Base-by-base conservation (phyloP, 2,329 filamentous ascomycete species). In the Xylariaceae sp. region DNA sequence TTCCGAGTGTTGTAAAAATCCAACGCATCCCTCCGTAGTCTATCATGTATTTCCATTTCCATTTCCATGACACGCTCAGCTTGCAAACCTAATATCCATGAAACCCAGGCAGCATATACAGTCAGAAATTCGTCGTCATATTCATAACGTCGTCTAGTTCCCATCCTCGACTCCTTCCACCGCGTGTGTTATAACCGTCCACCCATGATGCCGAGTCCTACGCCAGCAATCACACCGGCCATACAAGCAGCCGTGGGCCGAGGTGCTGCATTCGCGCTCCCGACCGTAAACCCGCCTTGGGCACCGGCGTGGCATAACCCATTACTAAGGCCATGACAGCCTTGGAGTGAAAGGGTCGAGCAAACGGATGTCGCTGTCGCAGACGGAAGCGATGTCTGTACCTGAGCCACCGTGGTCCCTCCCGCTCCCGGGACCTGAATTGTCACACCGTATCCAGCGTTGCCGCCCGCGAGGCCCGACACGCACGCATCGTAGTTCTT, bases 401-500 rank as follows among this genome's bases (percentile, higher is more conserved):
- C 76, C 3, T 76, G 77, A 9, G 75, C 74, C 12, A 85, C 77
- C 2, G 83, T 86, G 12, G 81, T 80, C 2, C 81, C 80, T 11
- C 79, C 78, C 2, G 79, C 79, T 11, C 79, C 79, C 0, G 82
- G 81, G 1, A 85, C 82, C 50, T 79, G 75, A 43, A 87, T 78
- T 1, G 84, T 87, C 16, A 87, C 83, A 17, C 74, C 81, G 54
- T 79, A 82, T 6, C 67, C 74, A 29, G 73, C 74, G 19, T 71
- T 70, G 14, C 73, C 69, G 23, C 70, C 74, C 36, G 75, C 74
- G 11, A 87, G 74, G 46, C 77, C 77, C 9, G 76, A 73, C 5
- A 84, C 78, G 66, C 85, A 87, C 3, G 76, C 75, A 14, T 77
- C 73, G 68, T 82, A 85, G 67, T 86, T 86, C 19, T 72, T 68